These are phyloP conservation scores for Nothopassalora personata DNA, from an alignment of 2,329 filamentous ascomycete species.

Conservation along the genomic window DNA sequence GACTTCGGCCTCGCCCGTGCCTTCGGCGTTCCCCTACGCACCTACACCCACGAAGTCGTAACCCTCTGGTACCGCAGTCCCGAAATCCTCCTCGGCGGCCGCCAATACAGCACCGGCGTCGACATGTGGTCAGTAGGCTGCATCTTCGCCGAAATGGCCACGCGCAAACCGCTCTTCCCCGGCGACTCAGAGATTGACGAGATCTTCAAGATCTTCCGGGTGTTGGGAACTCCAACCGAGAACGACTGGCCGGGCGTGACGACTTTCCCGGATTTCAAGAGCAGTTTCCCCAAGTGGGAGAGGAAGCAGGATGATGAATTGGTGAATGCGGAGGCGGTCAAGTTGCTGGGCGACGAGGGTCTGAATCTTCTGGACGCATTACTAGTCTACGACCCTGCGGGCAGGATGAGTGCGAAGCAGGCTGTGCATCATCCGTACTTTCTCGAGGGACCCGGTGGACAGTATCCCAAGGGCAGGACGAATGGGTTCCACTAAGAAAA, in stretches of 20 bases:
- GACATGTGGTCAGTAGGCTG: slow-evolving; percentile 96
- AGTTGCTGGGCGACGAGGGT: slow-evolving; percentile 61
- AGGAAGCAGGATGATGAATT: slow-evolving; percentile 62
- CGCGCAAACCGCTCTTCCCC: slow-evolving; percentile 84
- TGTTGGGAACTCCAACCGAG: slow-evolving; percentile 79
- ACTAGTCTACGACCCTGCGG: slow-evolving; percentile 81
- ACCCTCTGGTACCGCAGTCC: slow-evolving; percentile 90
- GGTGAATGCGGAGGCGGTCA: slow-evolving; percentile 53
- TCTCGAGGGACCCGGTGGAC: slow-evolving; percentile 12
- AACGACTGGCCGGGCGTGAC: slow-evolving; percentile 83
- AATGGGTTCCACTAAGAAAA: slow-evolving; percentile 5
- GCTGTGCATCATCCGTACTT: slow-evolving; percentile 83
- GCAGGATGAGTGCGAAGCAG: slow-evolving; percentile 83
- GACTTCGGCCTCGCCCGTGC: slow-evolving; percentile 87
- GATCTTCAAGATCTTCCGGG: slow-evolving; percentile 85
- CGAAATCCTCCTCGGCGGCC: slow-evolving; percentile 82
- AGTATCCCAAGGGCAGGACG: background rate
- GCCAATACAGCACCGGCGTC: slow-evolving; percentile 88
- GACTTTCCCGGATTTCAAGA: slow-evolving; percentile 91
- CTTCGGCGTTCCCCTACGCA: slow-evolving; percentile 84
- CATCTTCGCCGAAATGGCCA: slow-evolving; percentile 97
- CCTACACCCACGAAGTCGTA: slow-evolving; percentile 92
- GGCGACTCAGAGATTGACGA: slow-evolving; percentile 91
- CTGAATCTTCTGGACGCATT: slow-evolving; percentile 64
- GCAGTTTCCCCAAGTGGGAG: slow-evolving; percentile 86